Percentiles rank a stretch among this genome's conserved stretches.
Evolutionary conservation across 352 stramenopile genomes (phyloP).

Genomic region (Ophiocytium majus): DNA sequence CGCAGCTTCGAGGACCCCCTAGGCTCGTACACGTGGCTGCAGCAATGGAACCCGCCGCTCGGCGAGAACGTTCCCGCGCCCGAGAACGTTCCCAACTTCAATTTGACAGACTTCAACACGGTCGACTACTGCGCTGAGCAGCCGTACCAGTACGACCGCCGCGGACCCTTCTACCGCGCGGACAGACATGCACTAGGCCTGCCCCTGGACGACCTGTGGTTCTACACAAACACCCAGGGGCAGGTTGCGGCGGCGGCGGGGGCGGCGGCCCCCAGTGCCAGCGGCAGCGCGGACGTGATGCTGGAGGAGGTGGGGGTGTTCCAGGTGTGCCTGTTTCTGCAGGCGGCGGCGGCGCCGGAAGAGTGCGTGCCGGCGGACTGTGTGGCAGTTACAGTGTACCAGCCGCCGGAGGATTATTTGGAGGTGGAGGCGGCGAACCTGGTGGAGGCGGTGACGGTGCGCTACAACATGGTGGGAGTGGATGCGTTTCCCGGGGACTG

Average conservation of each 20-base stretch:
- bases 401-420: background rate
- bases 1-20: no score
- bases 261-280: background rate
- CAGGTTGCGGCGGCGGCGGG: background rate
- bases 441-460: constrained; percentile 1
- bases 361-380: background rate
- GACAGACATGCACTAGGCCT: background rate
- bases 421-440: background rate
- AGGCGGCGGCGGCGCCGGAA: no score
- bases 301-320: background rate
- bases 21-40: no score
- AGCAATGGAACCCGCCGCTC: no score
- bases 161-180: background rate
- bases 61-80: no score
- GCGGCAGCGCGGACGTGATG: background rate
- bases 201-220: background rate
- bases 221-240: background rate
- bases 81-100: no score
- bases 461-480: background rate
- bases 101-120: background rate
- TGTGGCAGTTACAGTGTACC: background rate
- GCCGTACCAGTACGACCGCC: background rate
- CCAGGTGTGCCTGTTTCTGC: background rate
- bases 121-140: background rate
- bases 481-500: background rate